Base-by-base conservation (phyloP, 192 early-diverging fungal genomes). In the Coemansia reversa region DNA sequence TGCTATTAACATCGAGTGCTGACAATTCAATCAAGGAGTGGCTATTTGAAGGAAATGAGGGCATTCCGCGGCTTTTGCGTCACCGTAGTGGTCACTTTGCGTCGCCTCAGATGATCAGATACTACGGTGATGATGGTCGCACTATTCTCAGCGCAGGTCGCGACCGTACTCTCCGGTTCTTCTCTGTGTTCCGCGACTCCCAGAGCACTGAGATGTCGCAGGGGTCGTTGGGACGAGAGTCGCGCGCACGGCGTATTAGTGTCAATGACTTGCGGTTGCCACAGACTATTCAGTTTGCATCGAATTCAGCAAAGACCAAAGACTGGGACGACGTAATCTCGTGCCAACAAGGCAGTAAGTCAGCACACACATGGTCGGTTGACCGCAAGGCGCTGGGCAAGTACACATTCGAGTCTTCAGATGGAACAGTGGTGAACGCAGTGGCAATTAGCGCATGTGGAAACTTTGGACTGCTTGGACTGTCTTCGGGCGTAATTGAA, bases 21-120 rank as follows among this genome's bases (percentile, higher is more conserved):
- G 97, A 99, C 77, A 99, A 99, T 65, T 80, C 95, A 24, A 84
- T 99, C 60, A 94, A 94, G 82, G 90, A 95, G 81, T 99, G 96
- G 95, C 86, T 96, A 32, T 99, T 98, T 83, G 96, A 99, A 66
- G 84, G 82, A 16, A 63, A 84, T 5, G 93, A 94, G 72, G 90
- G 90, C 25, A 71, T 76, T 12, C 93, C 94, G 25, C 86, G 93
- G 7, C 76, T 96, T 7, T 78, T 96, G 55, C 94, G 91, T 30
- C 90, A 85, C 7, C 88, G 94, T 16, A 87, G 86, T 53, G 97
- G 97, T 4, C 95, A 98, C 84, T 83, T 86, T 66, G 80, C 86
- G 14, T 92, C 96, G 29, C 96, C 97, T 20, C 87, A 90, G 50
- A 75, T 83, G 63, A 86, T 95, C 64, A 64, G 87, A 49, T 92